These are phyloP conservation scores for Martiniozyma asiatica DNA, from an alignment of 1,139 yeast genomes.

Conservation along the genomic window DNA sequence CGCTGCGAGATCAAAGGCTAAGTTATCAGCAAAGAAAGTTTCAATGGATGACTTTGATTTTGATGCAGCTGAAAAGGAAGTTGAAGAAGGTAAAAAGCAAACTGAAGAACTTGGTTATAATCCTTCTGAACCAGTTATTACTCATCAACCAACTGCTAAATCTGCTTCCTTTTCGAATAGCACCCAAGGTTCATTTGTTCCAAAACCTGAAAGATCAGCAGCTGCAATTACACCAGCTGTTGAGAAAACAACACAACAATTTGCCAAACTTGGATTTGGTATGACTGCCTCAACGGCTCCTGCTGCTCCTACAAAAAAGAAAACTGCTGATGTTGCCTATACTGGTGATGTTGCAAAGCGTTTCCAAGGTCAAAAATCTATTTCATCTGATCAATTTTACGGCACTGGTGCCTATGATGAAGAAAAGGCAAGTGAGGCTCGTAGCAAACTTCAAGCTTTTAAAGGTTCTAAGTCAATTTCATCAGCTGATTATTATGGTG, in stretches of 20 bases:
- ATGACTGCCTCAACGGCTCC: slow-evolving; percentile 39
- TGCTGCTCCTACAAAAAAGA: slow-evolving; percentile 25
- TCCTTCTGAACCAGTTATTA: slow-evolving; percentile 26
- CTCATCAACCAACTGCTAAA: slow-evolving; percentile 4
- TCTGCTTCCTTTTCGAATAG: slow-evolving; percentile 13
- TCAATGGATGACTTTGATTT: slow-evolving; percentile 67
- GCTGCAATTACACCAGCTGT: slow-evolving; percentile 19
- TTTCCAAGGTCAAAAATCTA: slow-evolving; percentile 84
- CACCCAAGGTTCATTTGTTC: slow-evolving; percentile 7
- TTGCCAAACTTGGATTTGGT: slow-evolving; percentile 77
- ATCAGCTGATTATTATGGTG: slow-evolving; percentile 86
- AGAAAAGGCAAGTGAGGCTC: slow-evolving; percentile 68
- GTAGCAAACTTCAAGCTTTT: slow-evolving; percentile 62
- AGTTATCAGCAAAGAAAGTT: slow-evolving; percentile 43
- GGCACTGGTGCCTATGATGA: slow-evolving; percentile 84
- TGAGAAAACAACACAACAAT: slow-evolving; percentile 54
- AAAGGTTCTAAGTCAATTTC: slow-evolving; percentile 85
- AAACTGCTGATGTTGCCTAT: slow-evolving; percentile 30
- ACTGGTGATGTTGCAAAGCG: slow-evolving; percentile 67
- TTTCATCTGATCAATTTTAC: slow-evolving; percentile 88
- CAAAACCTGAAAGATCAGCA: slow-evolving; percentile 10
- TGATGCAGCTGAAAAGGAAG: slow-evolving; percentile 82
- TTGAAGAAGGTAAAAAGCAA: slow-evolving; percentile 71
- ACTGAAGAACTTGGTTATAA: slow-evolving; percentile 62
- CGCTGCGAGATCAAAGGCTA: slow-evolving; percentile 37